Conservation (phyloP, 306 rosid species). For the Crotalaria pallida region DNA sequence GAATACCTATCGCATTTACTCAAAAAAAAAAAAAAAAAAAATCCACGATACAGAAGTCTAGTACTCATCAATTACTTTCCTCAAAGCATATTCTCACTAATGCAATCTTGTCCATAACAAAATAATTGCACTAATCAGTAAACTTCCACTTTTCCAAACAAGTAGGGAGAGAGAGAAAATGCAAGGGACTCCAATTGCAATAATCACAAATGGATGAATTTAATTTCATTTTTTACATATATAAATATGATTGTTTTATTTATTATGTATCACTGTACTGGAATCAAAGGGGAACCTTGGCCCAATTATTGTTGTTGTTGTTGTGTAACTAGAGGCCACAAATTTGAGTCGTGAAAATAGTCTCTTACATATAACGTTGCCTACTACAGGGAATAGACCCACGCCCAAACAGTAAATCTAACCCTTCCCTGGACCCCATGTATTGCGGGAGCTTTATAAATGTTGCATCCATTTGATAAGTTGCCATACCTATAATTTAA, state of each 20-base stretch:
- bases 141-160: too few species aligned
- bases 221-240: not conserved
- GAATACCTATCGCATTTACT: not conserved
- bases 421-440: not conserved
- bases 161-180: not conserved
- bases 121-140: not conserved
- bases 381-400: not conserved
- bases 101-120: not conserved
- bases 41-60: not conserved
- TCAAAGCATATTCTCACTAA: not conserved
- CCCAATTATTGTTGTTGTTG: not conserved
- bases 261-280: not conserved
- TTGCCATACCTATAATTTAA: not conserved
- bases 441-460: not conserved
- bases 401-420: not conserved
- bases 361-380: not conserved
- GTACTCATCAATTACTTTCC: not conserved
- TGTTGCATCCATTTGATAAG: not conserved
- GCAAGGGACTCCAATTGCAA: not conserved
- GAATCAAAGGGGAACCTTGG: not conserved
- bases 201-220: not conserved
- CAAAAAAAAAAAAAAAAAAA: too few species aligned
- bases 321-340: not conserved
- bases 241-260: too few species aligned
- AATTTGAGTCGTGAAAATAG: not conserved